Base-by-base conservation (phyloP, 2,329 filamentous ascomycete species). In the Rutstroemia sp. region DNA sequence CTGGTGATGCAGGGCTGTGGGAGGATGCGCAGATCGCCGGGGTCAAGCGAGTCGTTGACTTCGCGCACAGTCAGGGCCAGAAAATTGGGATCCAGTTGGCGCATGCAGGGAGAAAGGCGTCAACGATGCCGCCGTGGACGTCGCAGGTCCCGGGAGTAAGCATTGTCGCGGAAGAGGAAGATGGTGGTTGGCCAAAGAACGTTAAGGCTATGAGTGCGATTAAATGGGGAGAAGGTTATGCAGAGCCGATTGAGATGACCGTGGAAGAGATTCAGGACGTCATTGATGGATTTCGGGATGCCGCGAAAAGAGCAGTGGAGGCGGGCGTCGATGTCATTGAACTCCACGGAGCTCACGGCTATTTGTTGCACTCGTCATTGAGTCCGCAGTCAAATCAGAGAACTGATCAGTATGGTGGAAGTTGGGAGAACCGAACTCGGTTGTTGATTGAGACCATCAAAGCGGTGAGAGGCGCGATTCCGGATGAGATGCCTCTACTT, bases 1-100 rank as follows among this genome's bases (percentile, higher is more conserved):
- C 90, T 1, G 78, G 92, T 69, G 88, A 92, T 69, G 73, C 75
- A 12, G 90, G 92, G 0, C 73, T 96, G 5, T 96, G 91, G 92
- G 78, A 87, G 60, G 92, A 96, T 70, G 83, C 79, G 38, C 92
- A 96, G 71, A 86, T 92, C 59, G 85, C 79, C 2, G 59, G 58
- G n/a, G 73, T 95, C 57, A 80, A 79, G 67, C 79, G 81, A 58
- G 79, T 92, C 47, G 81, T 85, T 38, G 88, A 95, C 59, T 95
- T 90, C 61, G 82, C 87, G 2, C 90, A 95, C 74, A 83, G 80
- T 23, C 91, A 95, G 71, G 80, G 79, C 67, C 85, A 90, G 66
- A 83, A 87, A 62, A 83, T 89, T 53, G 90, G 81, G 52, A 85
- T 95, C 59, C 91, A 96, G 74, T 77, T 95, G 5, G 88, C 76